phyloP scores from a whole-genome alignment of 2,329 filamentous ascomycete species.

The Penicillium sp. region DNA sequence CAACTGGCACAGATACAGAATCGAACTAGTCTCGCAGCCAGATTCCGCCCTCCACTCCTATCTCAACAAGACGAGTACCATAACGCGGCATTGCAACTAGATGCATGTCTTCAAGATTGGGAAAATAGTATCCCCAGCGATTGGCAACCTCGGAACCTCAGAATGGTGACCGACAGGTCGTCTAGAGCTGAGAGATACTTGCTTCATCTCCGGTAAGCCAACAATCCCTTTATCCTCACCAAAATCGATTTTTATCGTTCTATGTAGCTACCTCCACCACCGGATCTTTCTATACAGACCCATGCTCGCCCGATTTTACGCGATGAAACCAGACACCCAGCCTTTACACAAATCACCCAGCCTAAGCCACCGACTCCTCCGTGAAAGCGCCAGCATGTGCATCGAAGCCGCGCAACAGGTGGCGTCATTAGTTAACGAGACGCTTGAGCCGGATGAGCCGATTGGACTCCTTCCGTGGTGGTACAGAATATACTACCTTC shows the following conservation, averaged over 20 bases:
- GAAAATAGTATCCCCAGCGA: background rate
- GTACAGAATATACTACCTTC: background rate
- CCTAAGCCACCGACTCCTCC: background rate
- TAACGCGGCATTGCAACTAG: background rate
- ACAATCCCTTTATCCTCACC: background rate
- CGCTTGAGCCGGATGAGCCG: background rate
- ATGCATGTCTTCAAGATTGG: background rate
- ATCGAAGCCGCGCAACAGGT: background rate
- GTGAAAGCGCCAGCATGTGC: background rate
- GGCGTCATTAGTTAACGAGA: background rate
- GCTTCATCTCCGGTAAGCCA: background rate
- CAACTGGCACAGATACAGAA: background rate
- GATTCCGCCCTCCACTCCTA: background rate
- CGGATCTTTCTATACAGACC: background rate
- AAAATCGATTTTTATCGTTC: background rate
- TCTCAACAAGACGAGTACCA: background rate
- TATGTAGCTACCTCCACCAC: background rate
- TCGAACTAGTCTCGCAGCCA: background rate
- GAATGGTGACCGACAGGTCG: background rate
- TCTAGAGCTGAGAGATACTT: background rate
- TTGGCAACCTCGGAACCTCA: background rate
- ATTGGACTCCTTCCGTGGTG: background rate
- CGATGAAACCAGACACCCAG: background rate
- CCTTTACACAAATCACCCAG: background rate
- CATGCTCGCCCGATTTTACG: background rate